Evolutionary conservation across 2,329 filamentous ascomycete genomes (phyloP).

Genomic region (Colletotrichum tamarilloi): DNA sequence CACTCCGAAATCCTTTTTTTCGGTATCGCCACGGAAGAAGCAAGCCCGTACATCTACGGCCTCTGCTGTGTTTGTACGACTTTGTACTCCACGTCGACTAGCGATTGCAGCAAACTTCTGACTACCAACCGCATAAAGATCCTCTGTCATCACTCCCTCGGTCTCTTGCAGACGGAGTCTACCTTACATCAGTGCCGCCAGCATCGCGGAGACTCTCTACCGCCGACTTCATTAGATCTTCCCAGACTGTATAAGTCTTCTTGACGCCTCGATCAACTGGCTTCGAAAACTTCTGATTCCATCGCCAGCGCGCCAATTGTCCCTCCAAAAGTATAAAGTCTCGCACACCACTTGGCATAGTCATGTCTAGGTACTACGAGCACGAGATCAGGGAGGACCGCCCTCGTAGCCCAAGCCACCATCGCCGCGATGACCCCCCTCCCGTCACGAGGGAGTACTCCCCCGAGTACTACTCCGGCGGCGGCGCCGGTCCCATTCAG

Average conservation of each 20-base stretch:
- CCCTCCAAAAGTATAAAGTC: not conserved
- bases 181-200: not conserved
- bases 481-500: constrained; percentile 34
- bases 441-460: constrained; percentile 38
- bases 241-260: not conserved
- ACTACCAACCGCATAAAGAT: not conserved
- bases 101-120: not conserved
- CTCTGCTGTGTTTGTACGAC: not conserved
- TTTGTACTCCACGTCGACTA: not conserved
- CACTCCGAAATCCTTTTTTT: not conserved
- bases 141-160: not conserved
- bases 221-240: not conserved
- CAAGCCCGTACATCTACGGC: not conserved
- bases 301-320: not conserved
- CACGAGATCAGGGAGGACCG: constrained; percentile 44
- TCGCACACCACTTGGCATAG: not conserved
- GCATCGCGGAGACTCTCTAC: not conserved
- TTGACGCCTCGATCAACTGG: not conserved
- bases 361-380: constrained; percentile 43
- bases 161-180: not conserved
- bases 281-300: not conserved
- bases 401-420: constrained; percentile 37
- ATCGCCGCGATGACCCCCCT: constrained; percentile 40
- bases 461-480: constrained; percentile 46
- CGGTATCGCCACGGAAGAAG: not conserved